A percentile compares a stretch with the other conserved stretches of the same genome.
Conservation (phyloP, 2,329 filamentous ascomycete species). For the Tolypocladium endophyticum region DNA sequence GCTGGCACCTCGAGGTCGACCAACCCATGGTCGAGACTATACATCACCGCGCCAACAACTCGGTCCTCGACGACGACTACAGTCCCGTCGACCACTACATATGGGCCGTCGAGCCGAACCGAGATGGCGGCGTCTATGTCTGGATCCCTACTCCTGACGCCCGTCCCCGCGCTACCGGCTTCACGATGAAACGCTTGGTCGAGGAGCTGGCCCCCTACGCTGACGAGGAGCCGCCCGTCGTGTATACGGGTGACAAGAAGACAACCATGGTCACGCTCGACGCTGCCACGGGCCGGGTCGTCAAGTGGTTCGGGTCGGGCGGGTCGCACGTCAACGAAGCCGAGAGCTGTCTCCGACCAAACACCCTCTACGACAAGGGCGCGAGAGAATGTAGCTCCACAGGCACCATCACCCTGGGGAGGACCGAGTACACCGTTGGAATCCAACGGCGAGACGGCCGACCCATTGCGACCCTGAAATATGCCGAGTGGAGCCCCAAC, state of each 20-base stretch:
- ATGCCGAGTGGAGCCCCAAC: conserved; percentile 91
- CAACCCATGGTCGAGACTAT: conserved; percentile 85
- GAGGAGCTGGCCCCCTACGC: conserved; percentile 71
- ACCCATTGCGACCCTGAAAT: conserved; percentile 79
- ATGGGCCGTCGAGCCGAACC: conserved; percentile 90
- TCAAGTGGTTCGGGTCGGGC: conserved; percentile 73
- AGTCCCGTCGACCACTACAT: conserved; percentile 72
- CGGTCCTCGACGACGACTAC: conserved; percentile 47
- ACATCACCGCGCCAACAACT: conserved; percentile 64
- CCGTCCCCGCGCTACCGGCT: conserved; percentile 54
- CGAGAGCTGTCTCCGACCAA: conserved; percentile 64
- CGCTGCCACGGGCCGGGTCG: conserved; percentile 69
- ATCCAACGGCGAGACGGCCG: conserved; percentile 69
- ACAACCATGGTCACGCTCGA: conserved; percentile 84
- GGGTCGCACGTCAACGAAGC: conserved; percentile 58
- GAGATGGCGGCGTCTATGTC: conserved; percentile 78
- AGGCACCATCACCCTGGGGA: conserved; percentile 72
- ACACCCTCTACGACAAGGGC: conserved; percentile 54
- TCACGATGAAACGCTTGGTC: conserved; percentile 80
- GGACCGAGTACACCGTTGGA: conserved; percentile 80
- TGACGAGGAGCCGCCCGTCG: conserved; percentile 63
- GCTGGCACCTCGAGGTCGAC: conserved; percentile 78
- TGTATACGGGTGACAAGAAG: conserved; percentile 87
- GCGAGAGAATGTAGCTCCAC: conserved; percentile 68
- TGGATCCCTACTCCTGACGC: conserved; percentile 57